These are phyloP conservation scores for Neonothopanus nambi DNA, from an alignment of 1,284 basidiomycete species.

Conservation along the genomic window DNA sequence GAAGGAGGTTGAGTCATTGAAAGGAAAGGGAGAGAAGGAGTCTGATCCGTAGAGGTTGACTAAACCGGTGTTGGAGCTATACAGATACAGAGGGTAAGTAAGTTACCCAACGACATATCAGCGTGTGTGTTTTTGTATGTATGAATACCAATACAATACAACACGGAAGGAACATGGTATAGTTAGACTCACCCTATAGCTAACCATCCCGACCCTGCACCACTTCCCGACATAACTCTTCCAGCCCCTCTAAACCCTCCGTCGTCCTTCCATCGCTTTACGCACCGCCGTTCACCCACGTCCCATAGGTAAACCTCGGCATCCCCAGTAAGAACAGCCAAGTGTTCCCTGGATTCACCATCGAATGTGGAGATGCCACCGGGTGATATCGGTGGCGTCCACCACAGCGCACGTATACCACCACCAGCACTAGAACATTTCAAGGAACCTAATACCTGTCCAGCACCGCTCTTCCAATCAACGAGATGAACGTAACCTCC, in stretches of 20 bases:
- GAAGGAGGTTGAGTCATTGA: not conserved
- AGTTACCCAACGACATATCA: constrained; percentile 8
- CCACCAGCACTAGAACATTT: constrained; percentile 65
- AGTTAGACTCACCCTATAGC: constrained; percentile 73
- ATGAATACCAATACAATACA: too few relatives aligned
- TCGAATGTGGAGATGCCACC: constrained; percentile 17
- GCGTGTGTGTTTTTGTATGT: too few relatives aligned
- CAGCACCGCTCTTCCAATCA: constrained; percentile 82
- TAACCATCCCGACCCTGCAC: constrained; percentile 48
- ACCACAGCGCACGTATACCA: constrained; percentile 70
- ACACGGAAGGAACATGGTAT: constrained; percentile 14
- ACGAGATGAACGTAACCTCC: constrained; percentile 88
- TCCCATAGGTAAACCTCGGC: constrained; percentile 95
- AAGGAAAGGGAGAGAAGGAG: constrained; percentile 31
- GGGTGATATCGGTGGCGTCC: constrained; percentile 39
- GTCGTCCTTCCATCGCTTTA: constrained; percentile 86
- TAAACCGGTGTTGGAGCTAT: constrained; percentile 87
- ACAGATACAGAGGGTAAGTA: constrained; percentile 11
- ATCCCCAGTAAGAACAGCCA: constrained; percentile 59
- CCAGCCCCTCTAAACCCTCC: constrained; percentile 69
- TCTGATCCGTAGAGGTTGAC: constrained; percentile 83
- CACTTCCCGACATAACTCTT: constrained; percentile 51
- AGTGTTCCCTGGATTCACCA: constrained; percentile 23
- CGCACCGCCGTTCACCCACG: constrained; percentile 74
- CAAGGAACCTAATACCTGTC: constrained; percentile 83